These are phyloP conservation scores for Thalassiosira pacifica DNA, from an alignment of 352 stramenopile genomes.

Conservation along the genomic window DNA sequence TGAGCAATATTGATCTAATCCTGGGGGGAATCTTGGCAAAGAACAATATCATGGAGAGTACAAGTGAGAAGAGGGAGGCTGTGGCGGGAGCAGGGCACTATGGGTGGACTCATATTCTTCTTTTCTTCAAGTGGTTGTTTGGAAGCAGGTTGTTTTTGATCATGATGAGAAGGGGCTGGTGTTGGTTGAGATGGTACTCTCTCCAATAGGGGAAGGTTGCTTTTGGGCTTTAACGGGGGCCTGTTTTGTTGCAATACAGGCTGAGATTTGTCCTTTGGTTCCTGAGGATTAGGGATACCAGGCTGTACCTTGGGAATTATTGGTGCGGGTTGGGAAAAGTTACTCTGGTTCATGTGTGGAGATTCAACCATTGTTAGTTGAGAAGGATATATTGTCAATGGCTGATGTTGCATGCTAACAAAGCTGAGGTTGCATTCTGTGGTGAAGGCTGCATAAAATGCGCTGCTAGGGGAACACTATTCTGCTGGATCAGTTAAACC, in stretches of 20 bases:
- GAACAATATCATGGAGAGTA: constrained; percentile 68
- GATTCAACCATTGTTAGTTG: not conserved
- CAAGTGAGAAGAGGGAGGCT: constrained; percentile 60
- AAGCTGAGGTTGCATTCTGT: not conserved
- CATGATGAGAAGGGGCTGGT: not conserved
- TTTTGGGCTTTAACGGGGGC: not conserved
- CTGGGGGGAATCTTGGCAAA: constrained; percentile 64
- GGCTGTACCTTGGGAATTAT: not conserved
- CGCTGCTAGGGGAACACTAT: not conserved
- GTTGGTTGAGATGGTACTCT: constrained; percentile 26
- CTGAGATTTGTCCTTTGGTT: not conserved
- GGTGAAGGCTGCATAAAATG: not conserved
- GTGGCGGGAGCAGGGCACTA: constrained; percentile 71
- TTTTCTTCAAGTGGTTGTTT: constrained; percentile 28
- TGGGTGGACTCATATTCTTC: constrained; percentile 49
- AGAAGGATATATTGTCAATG: not conserved
- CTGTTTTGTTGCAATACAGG: not conserved
- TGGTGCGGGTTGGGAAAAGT: not conserved
- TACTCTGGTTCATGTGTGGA: not conserved
- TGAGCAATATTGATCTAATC: too few species aligned
- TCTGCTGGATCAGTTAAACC: not conserved
- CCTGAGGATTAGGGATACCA: not conserved
- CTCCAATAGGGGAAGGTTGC: constrained; percentile 10
- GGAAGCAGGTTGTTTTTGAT: constrained; percentile 23
- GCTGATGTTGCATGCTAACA: not conserved